These are phyloP conservation scores for Diaporthe caulivora DNA, from an alignment of 2,329 filamentous ascomycete species.

Conservation along the genomic window DNA sequence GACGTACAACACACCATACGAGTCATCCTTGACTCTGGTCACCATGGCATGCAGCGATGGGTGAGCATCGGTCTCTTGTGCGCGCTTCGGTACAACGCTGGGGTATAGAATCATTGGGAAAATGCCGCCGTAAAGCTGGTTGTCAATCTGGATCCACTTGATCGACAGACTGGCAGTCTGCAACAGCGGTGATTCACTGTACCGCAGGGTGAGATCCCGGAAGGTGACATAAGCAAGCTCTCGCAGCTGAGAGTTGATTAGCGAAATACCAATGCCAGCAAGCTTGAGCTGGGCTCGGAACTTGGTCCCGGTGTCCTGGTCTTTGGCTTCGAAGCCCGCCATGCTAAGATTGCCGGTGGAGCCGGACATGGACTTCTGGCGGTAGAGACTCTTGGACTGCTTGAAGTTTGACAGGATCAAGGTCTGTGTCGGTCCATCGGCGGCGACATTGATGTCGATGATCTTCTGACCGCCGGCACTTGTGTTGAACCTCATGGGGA, in stretches of 20 bases:
- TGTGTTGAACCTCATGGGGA: constrained; percentile 91
- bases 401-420: constrained; percentile 95
- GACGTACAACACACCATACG: constrained; percentile 97
- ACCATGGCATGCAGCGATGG: constrained; percentile 93
- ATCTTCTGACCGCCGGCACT: constrained; percentile 80
- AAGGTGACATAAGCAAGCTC: constrained; percentile 95
- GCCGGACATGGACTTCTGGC: constrained; percentile 65
- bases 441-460: constrained; percentile 95
- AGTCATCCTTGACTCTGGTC: constrained; percentile 96
- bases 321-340: constrained; percentile 91
- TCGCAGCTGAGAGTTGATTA: constrained; percentile 91
- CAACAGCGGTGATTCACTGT: constrained; percentile 92
- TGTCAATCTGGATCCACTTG: constrained; percentile 99
- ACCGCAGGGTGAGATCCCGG: constrained; percentile 89
- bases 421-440: constrained; percentile 94
- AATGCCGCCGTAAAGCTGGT: constrained; percentile 97
- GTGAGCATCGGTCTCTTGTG: constrained; percentile 95
- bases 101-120: constrained; percentile 98
- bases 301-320: constrained; percentile 86
- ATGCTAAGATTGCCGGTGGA: constrained; percentile 63
- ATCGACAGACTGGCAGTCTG: constrained; percentile 91
- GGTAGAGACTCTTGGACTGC: constrained; percentile 91
- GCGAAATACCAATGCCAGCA: constrained; percentile 90
- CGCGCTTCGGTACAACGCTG: constrained; percentile 96
- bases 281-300: constrained; percentile 91